Conservation (phyloP, 805 yeast genomes). For the Cyberlindnera nakhonratchasimensis region DNA sequence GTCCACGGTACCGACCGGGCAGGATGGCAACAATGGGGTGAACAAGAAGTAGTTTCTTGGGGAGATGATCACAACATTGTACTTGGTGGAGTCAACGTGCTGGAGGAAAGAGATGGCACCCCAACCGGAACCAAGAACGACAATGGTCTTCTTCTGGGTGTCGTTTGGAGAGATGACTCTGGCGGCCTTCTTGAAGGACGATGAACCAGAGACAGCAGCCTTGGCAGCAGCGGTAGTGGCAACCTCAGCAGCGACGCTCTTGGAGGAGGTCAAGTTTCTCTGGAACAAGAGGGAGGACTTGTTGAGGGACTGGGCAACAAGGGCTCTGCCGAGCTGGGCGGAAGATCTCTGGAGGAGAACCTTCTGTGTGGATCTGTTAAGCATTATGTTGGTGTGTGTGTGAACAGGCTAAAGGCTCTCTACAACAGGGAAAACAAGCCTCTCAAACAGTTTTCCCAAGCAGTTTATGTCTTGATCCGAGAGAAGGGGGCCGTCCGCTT, state of each 20-base stretch:
- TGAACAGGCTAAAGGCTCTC: no score
- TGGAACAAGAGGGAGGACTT: conserved; percentile 11
- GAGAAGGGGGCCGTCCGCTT: conserved; percentile 1
- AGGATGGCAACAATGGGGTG: conserved; percentile 90
- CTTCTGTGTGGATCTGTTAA: conserved; percentile 15
- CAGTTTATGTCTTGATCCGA: neutral
- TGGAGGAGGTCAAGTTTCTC: conserved; percentile 12
- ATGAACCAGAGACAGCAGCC: conserved; percentile 31
- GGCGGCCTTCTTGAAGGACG: conserved; percentile 37
- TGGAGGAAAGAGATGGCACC: conserved; percentile 85
- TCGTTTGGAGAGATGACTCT: conserved; percentile 33
- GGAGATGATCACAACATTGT: conserved; percentile 84
- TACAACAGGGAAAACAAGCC: no score
- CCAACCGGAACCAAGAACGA: conserved; percentile 89
- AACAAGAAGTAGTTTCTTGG: conserved; percentile 93
- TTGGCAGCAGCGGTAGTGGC: conserved; percentile 4
- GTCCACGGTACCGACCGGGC: conserved; percentile 87
- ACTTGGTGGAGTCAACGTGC: conserved; percentile 79
- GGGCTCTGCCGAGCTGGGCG: conserved; percentile 10
- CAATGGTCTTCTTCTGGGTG: conserved; percentile 42
- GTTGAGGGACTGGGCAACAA: conserved; percentile 13
- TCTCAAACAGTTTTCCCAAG: neutral
- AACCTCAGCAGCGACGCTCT: conserved; percentile 10
- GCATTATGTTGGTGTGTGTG: conserved; percentile 6
- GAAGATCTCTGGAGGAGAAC: conserved; percentile 16